These are phyloP conservation scores for Saccharomyces kudriavzevii DNA, from an alignment of 805 yeast genomes.

Conservation along the genomic window DNA sequence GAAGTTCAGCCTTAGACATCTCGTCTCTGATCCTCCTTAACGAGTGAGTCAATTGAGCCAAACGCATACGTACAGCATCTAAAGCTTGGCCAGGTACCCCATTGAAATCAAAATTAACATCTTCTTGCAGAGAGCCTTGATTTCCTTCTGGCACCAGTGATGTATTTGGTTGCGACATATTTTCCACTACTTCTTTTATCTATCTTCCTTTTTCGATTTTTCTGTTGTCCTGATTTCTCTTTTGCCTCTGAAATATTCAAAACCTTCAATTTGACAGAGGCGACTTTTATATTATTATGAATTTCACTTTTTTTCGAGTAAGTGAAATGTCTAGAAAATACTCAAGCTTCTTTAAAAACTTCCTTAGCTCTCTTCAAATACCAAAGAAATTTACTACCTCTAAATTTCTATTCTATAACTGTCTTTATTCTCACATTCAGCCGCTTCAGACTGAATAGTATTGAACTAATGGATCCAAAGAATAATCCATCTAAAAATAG, in stretches of 20 bases:
- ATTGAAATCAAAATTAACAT: constrained; percentile 14
- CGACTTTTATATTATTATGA: not conserved
- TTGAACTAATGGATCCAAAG: constrained; percentile 5
- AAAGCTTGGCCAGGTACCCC: constrained; percentile 54
- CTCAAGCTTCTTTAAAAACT: not conserved
- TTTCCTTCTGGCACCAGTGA: not conserved
- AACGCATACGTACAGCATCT: constrained; percentile 53
- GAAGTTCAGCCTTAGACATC: constrained; percentile 38
- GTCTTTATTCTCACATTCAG: not conserved
- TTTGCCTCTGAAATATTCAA: not conserved
- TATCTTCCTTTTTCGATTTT: not conserved
- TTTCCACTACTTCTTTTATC: not conserved
- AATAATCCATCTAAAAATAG: constrained; percentile 16
- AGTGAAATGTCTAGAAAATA: not conserved
- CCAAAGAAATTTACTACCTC: not conserved
- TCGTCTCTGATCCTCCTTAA: constrained; percentile 48
- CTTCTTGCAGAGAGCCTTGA: constrained; percentile 3
- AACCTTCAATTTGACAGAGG: not conserved
- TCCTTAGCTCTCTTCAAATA: not conserved
- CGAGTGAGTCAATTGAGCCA: constrained; percentile 56
- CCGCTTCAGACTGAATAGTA: not conserved
- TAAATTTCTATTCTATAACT: not conserved
- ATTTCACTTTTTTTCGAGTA: not conserved
- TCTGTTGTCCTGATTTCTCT: not conserved
- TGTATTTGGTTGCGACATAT: constrained; percentile 2